A percentile compares a stretch with the other conserved stretches of the same genome.
phyloP scores from a whole-genome alignment of 768 basidiomycete genomes.

The Trametes coccinea region DNA sequence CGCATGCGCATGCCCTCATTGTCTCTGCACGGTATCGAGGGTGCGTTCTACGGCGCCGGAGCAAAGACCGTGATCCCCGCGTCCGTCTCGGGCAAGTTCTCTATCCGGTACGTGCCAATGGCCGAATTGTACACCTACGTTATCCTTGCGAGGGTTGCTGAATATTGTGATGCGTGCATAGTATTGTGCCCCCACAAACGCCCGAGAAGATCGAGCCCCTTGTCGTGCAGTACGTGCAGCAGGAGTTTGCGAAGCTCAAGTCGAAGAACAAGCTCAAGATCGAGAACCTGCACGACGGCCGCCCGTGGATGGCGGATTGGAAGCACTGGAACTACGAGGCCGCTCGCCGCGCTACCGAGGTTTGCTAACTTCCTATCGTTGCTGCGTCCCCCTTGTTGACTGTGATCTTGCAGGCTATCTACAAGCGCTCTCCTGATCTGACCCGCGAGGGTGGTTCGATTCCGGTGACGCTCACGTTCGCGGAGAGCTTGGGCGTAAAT shows the following conservation, averaged over 20 bases:
- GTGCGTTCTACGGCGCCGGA: conserved; percentile 83
- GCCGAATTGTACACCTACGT: conserved; percentile 39
- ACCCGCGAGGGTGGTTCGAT: conserved; percentile 95
- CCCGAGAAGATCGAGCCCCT: conserved; percentile 69
- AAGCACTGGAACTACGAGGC: conserved; percentile 95
- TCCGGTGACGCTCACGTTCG: conserved; percentile 92
- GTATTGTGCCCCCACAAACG: conserved; percentile 87
- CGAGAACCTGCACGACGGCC: conserved; percentile 79
- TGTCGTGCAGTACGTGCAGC: conserved; percentile 67
- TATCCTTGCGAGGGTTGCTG: conserved; percentile 84
- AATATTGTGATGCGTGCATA: conserved; percentile 51
- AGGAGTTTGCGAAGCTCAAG: conserved; percentile 84
- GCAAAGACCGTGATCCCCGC: conserved; percentile 95
- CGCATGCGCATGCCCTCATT: conserved; percentile 90
- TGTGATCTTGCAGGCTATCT: conserved; percentile 44
- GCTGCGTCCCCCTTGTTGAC: neutral
- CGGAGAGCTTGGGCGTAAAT: conserved; percentile 83
- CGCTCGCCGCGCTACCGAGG: conserved; percentile 80
- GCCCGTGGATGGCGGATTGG: conserved; percentile 84
- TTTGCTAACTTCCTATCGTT: conserved; percentile 25
- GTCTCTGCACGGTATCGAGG: conserved; percentile 94
- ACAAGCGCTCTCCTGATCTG: conserved; percentile 74
- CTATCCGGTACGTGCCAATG: conserved; percentile 62
- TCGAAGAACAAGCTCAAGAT: conserved; percentile 80
- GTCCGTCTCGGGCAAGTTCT: conserved; percentile 88